Conservation (phyloP, 139 green algal species). For the Volvox africanus region DNA sequence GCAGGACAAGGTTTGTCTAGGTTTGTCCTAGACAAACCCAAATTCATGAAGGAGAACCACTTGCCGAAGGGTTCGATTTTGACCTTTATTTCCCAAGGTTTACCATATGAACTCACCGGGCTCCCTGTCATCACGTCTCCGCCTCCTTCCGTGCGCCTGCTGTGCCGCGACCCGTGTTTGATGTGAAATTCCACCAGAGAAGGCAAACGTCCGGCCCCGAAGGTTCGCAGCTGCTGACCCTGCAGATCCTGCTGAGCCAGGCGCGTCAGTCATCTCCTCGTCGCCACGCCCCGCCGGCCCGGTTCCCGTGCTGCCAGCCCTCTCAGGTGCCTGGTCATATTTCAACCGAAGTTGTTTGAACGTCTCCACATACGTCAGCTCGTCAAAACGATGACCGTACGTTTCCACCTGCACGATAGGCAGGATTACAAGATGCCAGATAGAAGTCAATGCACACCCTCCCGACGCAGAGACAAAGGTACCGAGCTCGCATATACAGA, state of each 20-base stretch:
- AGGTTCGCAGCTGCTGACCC: background rate
- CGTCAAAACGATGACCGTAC: conserved; percentile 65
- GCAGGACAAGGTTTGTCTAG: too few relatives aligned
- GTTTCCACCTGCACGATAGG: conserved; percentile 57
- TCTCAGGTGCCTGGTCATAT: conserved; percentile 79
- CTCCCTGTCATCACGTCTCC: conserved; percentile 65
- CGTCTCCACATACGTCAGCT: conserved; percentile 88
- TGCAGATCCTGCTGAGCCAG: background rate
- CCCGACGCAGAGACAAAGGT: too few relatives aligned
- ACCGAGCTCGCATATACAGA: too few relatives aligned
- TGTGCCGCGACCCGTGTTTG: background rate
- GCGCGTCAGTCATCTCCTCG: conserved; percentile 36
- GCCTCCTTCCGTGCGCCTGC: conserved; percentile 16
- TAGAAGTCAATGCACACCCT: too few relatives aligned
- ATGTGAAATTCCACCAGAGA: background rate
- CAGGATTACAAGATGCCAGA: too few relatives aligned
- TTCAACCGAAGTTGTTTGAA: conserved; percentile 84
- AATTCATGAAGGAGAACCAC: too few relatives aligned
- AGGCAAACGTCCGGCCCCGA: conserved; percentile 16
- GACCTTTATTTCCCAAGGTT: too few relatives aligned
- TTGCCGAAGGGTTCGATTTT: too few relatives aligned
- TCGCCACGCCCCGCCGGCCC: conserved; percentile 12
- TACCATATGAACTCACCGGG: conserved; percentile 51
- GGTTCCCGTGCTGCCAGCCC: conserved; percentile 10
- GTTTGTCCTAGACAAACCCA: too few relatives aligned